These are phyloP conservation scores for Penicillium roqueforti DNA, from an alignment of 495 filamentous ascomycete genomes.

Conservation along the genomic window DNA sequence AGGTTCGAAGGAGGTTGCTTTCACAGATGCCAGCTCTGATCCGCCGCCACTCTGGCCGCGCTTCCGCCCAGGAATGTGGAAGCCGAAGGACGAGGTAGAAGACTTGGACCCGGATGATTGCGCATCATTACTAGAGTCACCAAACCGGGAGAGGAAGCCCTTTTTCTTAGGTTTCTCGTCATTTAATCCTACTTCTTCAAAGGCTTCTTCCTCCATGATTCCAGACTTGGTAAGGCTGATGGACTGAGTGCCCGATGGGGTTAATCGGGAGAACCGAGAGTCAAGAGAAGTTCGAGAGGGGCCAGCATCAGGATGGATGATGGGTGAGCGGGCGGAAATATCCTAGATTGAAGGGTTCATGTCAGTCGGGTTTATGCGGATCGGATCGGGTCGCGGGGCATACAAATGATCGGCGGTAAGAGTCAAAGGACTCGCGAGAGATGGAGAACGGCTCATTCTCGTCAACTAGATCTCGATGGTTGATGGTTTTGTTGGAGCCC, in stretches of 20 bases:
- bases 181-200: conserved; percentile 87
- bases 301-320: conserved; percentile 52
- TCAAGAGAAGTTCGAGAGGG: conserved; percentile 75
- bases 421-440: conserved; percentile 96
- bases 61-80: conserved; percentile 68
- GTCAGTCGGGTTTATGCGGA: background rate
- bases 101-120: conserved; percentile 44
- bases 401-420: conserved; percentile 95
- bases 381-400: conserved; percentile 19
- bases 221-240: conserved; percentile 50
- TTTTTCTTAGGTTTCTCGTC: conserved; percentile 78
- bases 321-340: conserved; percentile 83
- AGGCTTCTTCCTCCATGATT: conserved; percentile 67
- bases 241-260: conserved; percentile 47
- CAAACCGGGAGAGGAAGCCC: conserved; percentile 81
- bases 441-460: conserved; percentile 95
- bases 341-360: conserved; percentile 53
- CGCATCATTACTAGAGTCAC: conserved; percentile 49
- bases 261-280: conserved; percentile 56
- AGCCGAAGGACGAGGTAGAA: conserved; percentile 48
- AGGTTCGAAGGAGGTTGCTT: conserved; percentile 21
- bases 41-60: conserved; percentile 69
- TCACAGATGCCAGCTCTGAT: conserved; percentile 61
- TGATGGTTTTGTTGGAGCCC: conserved; percentile 61
- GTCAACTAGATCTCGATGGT: conserved; percentile 63